phyloP scores from a whole-genome alignment of 164 flowering plant species.

The Macadamia tetraphylla region DNA sequence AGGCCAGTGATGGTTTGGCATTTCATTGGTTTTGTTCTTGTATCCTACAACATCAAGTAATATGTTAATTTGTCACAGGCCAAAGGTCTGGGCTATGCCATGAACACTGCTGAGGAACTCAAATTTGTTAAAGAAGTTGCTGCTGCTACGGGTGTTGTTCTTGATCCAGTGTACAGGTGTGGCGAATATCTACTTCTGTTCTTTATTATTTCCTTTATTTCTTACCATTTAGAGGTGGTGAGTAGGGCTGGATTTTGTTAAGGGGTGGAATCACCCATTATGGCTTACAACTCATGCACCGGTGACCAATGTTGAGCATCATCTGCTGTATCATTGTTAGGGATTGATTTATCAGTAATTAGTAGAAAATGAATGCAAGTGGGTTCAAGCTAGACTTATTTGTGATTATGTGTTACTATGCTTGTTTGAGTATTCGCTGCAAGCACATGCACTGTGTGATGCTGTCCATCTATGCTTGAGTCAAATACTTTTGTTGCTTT shows the following conservation, averaged over 20 bases:
- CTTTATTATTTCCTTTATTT: background rate
- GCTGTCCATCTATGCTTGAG: background rate
- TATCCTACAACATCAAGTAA: background rate
- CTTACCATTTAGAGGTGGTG: background rate
- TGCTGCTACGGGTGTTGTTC: slow-evolving; percentile 72
- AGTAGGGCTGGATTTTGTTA: background rate
- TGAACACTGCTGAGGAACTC: slow-evolving; percentile 82
- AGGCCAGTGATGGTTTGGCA: background rate
- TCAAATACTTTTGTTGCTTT: background rate
- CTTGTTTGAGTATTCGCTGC: background rate
- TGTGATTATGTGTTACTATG: background rate
- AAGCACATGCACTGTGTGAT: background rate
- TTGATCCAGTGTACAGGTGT: slow-evolving; percentile 91
- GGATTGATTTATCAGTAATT: background rate
- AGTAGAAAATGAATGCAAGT: background rate
- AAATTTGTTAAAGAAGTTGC: slow-evolving; percentile 78
- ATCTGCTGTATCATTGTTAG: background rate
- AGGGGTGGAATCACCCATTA: background rate
- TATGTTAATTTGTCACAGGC: slow-evolving; percentile 37
- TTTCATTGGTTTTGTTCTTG: background rate
- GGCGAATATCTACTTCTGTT: background rate
- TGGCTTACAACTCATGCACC: background rate
- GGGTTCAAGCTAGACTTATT: background rate
- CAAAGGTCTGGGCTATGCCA: slow-evolving; percentile 67
- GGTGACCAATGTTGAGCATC: background rate